Conservation (phyloP, 139 green algal genomes). For the Asterochloris sp. region DNA sequence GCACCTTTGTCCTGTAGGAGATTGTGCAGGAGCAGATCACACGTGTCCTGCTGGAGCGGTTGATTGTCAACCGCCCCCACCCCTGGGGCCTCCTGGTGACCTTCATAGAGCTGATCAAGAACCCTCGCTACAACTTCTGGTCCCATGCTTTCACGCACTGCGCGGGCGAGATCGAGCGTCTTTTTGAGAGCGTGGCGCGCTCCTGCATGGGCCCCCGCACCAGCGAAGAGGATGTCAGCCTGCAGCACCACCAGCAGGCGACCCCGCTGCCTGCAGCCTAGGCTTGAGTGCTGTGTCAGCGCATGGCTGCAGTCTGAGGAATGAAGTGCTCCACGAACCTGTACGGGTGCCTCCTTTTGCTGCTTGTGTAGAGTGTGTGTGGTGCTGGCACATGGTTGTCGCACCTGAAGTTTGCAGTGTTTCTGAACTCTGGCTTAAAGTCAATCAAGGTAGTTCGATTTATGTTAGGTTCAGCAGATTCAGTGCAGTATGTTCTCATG, state of each 20-base stretch:
- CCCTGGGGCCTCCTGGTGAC: constrained; percentile 96
- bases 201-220: constrained; percentile 46
- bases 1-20: constrained; percentile 25
- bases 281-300: not conserved
- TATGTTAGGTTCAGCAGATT: too few species aligned
- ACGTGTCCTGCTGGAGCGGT: constrained; percentile 95
- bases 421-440: too few species aligned
- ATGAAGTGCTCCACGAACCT: too few species aligned
- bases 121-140: constrained; percentile 98
- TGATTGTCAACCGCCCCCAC: constrained; percentile 96
- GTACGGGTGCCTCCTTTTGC: too few species aligned
- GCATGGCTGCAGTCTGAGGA: too few species aligned
- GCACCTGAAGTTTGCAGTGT: too few species aligned
- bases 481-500: too few species aligned
- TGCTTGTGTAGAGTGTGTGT: too few species aligned
- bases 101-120: constrained; percentile 99
- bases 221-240: not conserved
- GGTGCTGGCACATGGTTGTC: too few species aligned
- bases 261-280: not conserved
- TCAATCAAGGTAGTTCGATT: too few species aligned
- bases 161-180: constrained; percentile 91
- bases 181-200: constrained; percentile 93
- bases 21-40: constrained; percentile 92
- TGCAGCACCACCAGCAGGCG: constrained; percentile 8
- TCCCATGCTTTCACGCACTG: constrained; percentile 89